phyloP scores from a whole-genome alignment of 139 green algal genomes.

The Diplosphaera chodatii region DNA sequence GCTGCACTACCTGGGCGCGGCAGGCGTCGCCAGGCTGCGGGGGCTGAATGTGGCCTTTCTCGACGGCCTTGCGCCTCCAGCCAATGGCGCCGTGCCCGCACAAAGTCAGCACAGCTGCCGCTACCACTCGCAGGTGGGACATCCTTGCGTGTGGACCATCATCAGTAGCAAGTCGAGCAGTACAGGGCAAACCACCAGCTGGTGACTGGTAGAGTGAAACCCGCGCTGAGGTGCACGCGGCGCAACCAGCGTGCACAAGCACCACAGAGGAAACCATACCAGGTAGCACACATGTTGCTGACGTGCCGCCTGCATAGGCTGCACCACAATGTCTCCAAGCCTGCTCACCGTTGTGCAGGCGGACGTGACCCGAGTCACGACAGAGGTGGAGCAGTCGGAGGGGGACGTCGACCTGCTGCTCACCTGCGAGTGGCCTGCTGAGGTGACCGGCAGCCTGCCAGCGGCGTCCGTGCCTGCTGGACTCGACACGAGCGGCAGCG shows the following conservation, averaged over 20 bases:
- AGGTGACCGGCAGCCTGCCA: conserved; percentile 28
- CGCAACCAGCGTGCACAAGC: no score
- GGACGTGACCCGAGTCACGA: conserved; percentile 56
- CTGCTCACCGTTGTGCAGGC: conserved; percentile 5
- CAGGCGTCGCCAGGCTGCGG: conserved; percentile 46
- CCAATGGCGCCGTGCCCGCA: neutral
- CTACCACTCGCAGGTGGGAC: neutral
- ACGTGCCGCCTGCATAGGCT: no score
- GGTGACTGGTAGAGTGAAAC: no score
- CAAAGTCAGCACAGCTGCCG: neutral
- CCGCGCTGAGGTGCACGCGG: no score
- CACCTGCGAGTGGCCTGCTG: conserved; percentile 76
- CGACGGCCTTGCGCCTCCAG: conserved; percentile 41
- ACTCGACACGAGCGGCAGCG: neutral
- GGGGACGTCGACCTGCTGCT: conserved; percentile 85
- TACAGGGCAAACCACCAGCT: no score
- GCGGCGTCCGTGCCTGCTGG: no score
- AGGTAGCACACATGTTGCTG: no score
- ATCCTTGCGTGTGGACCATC: conserved; percentile 13
- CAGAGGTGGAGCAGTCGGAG: conserved; percentile 29
- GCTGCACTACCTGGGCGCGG: conserved; percentile 52
- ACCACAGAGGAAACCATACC: no score
- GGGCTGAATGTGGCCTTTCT: conserved; percentile 74
- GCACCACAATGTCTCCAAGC: no score
- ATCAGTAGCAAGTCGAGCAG: no score